Base-by-base conservation (phyloP, 2,329 filamentous ascomycete species). In the Torrubiella hemipterigena region DNA sequence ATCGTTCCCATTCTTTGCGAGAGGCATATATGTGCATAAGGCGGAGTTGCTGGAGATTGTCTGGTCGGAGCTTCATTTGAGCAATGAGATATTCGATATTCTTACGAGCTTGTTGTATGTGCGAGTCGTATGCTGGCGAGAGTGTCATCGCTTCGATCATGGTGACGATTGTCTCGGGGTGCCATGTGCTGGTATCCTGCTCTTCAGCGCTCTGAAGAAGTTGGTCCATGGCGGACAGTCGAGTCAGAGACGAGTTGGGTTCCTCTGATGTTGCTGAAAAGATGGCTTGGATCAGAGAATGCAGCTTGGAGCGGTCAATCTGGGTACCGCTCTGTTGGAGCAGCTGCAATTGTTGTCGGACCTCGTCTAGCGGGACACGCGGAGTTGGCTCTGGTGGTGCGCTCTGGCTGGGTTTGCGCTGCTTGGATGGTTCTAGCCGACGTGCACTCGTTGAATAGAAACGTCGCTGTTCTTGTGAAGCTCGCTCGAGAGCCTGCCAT, bases 1-100 rank as follows among this genome's bases (percentile, higher is more conserved):
- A 73, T 6, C 58, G 55, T 12, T 62, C 48, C 63, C 72, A 77
- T 40, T 73, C 55, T 13, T 48, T 44, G 36, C 59, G 58, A 14
- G 42, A 39, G 5, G 68, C 59, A 38, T 73, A 67, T 2, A 58
- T 54, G 4, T 49, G 41, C 53, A 73, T 53, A 21, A 73, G 51
- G 13, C 51, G 51, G 26, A 55, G 46, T 8, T 60, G 47, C 29
- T 58, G 49, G 17, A 61, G 54, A 15, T 46, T 40, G 30, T 59
- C 58, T n/a, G 59, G 56, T 3, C 55, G 47, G 17, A 54, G 43
- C 11, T 50, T 42, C 4, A 49, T 49, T 29, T 60, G 52, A 0
- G 50, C 38, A n/a, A 67, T 47, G 4, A 72, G 48, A 4, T 49
- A 43, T 38, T 67, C 62, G 13, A 75, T 49, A 13, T 63, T 62